These are phyloP conservation scores for Tylopilus vinaceipallidus DNA, from an alignment of 768 basidiomycete genomes.

Conservation along the genomic window DNA sequence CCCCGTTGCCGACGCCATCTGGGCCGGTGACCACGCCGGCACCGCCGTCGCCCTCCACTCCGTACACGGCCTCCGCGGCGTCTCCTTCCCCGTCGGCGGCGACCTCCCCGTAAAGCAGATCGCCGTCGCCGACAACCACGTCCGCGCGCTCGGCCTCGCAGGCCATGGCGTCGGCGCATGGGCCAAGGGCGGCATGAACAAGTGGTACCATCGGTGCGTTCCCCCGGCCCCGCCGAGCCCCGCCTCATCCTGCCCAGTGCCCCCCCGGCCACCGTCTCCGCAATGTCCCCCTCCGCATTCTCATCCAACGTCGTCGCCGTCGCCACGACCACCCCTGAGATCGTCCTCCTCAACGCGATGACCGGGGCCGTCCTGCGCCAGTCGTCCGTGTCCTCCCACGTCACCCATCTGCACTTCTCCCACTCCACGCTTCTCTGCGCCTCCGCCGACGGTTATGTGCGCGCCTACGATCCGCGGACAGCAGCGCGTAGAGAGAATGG, in stretches of 20 bases:
- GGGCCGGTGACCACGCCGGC: conserved; percentile 78
- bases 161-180: conserved; percentile 73
- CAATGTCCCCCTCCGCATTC: conserved; percentile 46
- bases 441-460: conserved; percentile 69
- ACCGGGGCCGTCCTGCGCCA: conserved; percentile 66
- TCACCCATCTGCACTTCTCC: conserved; percentile 66
- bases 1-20: conserved; percentile 85
- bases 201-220: conserved; percentile 73
- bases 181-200: conserved; percentile 83
- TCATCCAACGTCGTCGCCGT: conserved; percentile 58
- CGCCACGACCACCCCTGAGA: conserved; percentile 56
- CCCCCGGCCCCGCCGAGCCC: neutral
- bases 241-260: conserved; percentile 31
- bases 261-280: conserved; percentile 32
- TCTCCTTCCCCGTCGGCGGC: conserved; percentile 72
- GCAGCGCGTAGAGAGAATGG: conserved; percentile 46
- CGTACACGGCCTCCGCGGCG: conserved; percentile 60
- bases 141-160: conserved; percentile 61
- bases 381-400: conserved; percentile 50
- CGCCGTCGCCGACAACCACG: conserved; percentile 72
- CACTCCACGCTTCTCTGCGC: conserved; percentile 66
- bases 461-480: conserved; percentile 69
- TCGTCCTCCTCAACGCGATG: conserved; percentile 70
- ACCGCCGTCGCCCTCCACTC: conserved; percentile 67
- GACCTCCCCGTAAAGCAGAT: conserved; percentile 71